These are phyloP conservation scores for Venturia aucupariae DNA, from an alignment of 2,329 filamentous ascomycete genomes.

Conservation along the genomic window DNA sequence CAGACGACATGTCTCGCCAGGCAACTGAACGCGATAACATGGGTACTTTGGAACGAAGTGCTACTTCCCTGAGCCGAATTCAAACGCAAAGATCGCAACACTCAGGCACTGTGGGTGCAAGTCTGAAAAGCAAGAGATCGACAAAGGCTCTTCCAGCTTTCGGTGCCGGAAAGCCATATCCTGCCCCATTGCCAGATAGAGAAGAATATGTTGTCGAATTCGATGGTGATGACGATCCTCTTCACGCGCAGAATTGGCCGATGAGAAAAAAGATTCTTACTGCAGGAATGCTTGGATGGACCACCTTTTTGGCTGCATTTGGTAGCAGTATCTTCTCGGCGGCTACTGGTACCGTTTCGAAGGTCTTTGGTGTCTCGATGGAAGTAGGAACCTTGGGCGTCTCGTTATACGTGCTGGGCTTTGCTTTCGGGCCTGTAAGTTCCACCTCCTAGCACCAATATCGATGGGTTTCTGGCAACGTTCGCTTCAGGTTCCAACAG, in stretches of 20 bases:
- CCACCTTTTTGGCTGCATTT: slow-evolving; percentile 62
- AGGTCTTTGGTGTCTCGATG: slow-evolving; percentile 13
- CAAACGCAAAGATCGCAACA: slow-evolving; percentile 64
- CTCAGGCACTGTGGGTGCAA: slow-evolving; percentile 57
- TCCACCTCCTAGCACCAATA: no score
- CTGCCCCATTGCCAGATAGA: slow-evolving; percentile 57
- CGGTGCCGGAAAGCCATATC: slow-evolving; percentile 65
- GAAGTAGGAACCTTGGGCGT: slow-evolving; percentile 30
- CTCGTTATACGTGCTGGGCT: slow-evolving; percentile 32
- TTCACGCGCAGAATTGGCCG: slow-evolving; percentile 85
- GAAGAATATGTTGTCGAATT: slow-evolving; percentile 78
- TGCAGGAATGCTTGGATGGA: slow-evolving; percentile 61
- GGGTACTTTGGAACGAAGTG: slow-evolving; percentile 4
- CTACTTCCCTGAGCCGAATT: slow-evolving; percentile 54
- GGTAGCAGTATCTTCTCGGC: slow-evolving; percentile 40
- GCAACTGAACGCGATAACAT: background rate
- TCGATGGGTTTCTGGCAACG: no score
- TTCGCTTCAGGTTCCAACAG: no score
- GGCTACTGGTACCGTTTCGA: slow-evolving; percentile 25
- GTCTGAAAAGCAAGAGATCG: slow-evolving; percentile 33
- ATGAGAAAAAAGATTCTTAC: slow-evolving; percentile 66
- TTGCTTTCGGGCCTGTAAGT: slow-evolving; percentile 26
- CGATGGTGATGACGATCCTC: slow-evolving; percentile 69
- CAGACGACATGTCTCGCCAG: background rate
- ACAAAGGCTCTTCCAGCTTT: slow-evolving; percentile 56